Evolutionary conservation across 2,329 filamentous ascomycete species (phyloP), one percentile per base, ranked within the genome.

Genomic region (Dichotomopilus funicola): DNA sequence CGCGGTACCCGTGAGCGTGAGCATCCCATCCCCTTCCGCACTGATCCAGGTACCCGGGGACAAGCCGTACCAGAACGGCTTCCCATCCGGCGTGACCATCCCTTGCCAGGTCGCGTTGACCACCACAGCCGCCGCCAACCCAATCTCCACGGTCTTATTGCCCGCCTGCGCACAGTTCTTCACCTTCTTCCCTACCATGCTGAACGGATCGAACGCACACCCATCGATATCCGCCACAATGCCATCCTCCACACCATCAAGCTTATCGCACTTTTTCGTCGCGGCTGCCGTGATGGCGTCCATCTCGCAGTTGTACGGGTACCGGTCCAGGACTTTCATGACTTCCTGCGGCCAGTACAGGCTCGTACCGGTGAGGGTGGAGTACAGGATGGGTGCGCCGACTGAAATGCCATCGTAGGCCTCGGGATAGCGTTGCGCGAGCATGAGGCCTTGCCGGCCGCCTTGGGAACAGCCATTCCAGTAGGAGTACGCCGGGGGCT

Each of bases 371-470:
- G 27, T 19, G 41, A 19, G 41, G n/a, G 13, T 43, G n/a, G n/a
- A 43, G 41, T 43, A 19, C n/a, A 43, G 13, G 41, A n/a, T 78
- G 1, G 75, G 73, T 2, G 68, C 69, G 0, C 71, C 73, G 1
- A 78, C 78, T 6, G 78, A 65, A 37, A 81, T 74, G 27, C 79
- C 79, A 58, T 81, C 76, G 59, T 79, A 81, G 55, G 80, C 77
- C 9, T 77, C 68, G 0, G 79, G 78, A 60, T 75, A 81, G n/a
- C 71, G 64, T 62, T 82, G 74, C 3, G 76, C 73, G 49, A 76
- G 71, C 59, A 75, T 76, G 34, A 78, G 64, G n/a, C 78, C 80
- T 66, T 82, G 78, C 1, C 79, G 69, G 1, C 80, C 80, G 33
- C 80, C 80, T 0, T 76, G 79, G 1, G 75, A 79, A 63, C 79